Evolutionary conservation across 495 filamentous ascomycete species (phyloP).

Genomic region (Lasiosphaeris hirsuta): DNA sequence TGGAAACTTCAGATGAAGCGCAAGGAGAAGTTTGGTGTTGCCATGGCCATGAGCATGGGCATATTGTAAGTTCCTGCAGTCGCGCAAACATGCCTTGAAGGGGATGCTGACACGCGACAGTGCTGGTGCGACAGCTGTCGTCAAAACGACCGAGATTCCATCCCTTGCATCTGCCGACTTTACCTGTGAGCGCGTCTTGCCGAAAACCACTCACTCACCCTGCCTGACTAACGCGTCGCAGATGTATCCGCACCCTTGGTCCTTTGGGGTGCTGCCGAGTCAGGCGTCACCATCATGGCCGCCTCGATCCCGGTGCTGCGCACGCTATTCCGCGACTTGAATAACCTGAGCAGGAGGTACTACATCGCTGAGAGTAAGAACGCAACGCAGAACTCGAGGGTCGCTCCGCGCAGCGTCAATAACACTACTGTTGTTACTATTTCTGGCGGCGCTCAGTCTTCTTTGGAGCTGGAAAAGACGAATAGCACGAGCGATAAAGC

Average conservation of each 20-base stretch:
- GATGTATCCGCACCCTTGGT: slow-evolving; percentile 27
- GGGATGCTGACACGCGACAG: slow-evolving; percentile 8
- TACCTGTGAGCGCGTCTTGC: slow-evolving; percentile 18
- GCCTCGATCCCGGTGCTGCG: slow-evolving; percentile 37
- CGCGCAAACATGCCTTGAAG: neutral
- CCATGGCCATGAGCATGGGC: slow-evolving; percentile 41
- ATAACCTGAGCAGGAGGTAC: slow-evolving; percentile 12
- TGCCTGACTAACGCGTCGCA: neutral
- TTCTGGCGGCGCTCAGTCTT: neutral
- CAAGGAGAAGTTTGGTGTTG: slow-evolving; percentile 37
- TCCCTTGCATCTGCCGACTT: slow-evolving; percentile 26
- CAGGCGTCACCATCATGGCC: slow-evolving; percentile 35
- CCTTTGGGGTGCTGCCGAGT: slow-evolving; percentile 34
- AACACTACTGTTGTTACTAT: slow-evolving; percentile 7
- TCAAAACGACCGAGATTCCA: slow-evolving; percentile 30
- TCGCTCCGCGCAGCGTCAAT: neutral
- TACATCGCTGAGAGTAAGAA: slow-evolving; percentile 14
- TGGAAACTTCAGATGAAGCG: slow-evolving; percentile 33
- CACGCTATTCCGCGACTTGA: slow-evolving; percentile 29
- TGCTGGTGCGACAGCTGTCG: slow-evolving; percentile 27
- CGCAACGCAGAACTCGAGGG: slow-evolving; percentile 6
- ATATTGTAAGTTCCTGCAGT: slow-evolving; percentile 30
- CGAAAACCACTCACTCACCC: neutral
- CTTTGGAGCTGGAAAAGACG: neutral
- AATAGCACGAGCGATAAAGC: slow-evolving; percentile 7